Conservation (phyloP, 768 basidiomycete genomes). For the Serendipita vermifera region DNA sequence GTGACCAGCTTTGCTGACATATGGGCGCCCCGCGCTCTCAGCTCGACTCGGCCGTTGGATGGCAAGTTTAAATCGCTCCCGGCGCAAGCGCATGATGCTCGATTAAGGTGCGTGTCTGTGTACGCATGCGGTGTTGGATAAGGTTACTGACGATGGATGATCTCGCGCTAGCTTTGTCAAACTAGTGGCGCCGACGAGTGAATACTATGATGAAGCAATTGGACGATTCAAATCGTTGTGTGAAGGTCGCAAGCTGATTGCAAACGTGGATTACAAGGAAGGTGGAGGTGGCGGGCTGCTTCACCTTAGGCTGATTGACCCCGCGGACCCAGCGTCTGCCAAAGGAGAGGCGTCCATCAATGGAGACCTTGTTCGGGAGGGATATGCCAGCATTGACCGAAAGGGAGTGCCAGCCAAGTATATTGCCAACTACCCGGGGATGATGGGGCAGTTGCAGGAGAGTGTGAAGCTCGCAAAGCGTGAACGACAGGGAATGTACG, state of each 20-base stretch:
- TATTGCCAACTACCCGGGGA: slow-evolving; percentile 50
- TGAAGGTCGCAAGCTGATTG: slow-evolving; percentile 90
- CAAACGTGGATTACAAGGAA: slow-evolving; percentile 85
- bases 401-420: slow-evolving; percentile 52
- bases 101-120: slow-evolving; percentile 56
- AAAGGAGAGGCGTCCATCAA: slow-evolving; percentile 76
- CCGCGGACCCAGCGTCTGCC: slow-evolving; percentile 52
- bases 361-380: slow-evolving; percentile 78
- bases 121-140: background rate
- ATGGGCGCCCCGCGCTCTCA: slow-evolving; percentile 12
- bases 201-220: slow-evolving; percentile 75
- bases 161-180: slow-evolving; percentile 64
- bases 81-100: slow-evolving; percentile 90
- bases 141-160: too few relatives aligned
- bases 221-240: slow-evolving; percentile 75
- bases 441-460: slow-evolving; percentile 51
- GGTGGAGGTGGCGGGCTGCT: slow-evolving; percentile 54
- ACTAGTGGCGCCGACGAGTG: slow-evolving; percentile 64
- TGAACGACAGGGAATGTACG: slow-evolving; percentile 71
- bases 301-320: slow-evolving; percentile 89
- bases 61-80: slow-evolving; percentile 78
- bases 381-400: slow-evolving; percentile 66
- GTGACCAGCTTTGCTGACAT: background rate
- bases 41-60: slow-evolving; percentile 86
- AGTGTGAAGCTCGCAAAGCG: slow-evolving; percentile 53